Percentiles rank a stretch among this genome's conserved stretches.
These are phyloP conservation scores for Pythium chondricola DNA, from an alignment of 352 stramenopile genomes.

Conservation along the genomic window DNA sequence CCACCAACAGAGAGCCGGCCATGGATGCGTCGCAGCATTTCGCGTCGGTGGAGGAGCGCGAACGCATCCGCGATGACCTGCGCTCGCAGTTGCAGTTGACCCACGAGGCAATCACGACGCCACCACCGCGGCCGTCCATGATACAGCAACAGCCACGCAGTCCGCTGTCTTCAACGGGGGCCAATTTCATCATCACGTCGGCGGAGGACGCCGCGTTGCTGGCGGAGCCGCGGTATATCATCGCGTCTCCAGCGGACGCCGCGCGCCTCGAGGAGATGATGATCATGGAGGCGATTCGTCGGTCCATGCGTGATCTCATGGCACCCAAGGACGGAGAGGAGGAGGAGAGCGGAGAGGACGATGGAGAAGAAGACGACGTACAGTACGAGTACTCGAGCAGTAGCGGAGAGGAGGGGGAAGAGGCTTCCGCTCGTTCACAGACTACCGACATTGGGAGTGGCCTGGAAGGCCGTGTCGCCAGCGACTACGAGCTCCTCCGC, in stretches of 20 bases:
- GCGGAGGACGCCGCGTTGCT: conserved; percentile 17
- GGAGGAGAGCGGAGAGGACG: not conserved
- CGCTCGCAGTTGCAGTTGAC: conserved; percentile 64
- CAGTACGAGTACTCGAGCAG: not conserved
- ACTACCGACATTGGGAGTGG: too few species aligned
- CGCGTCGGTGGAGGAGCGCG: conserved; percentile 66
- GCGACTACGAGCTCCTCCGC: not conserved
- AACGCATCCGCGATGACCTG: conserved; percentile 68
- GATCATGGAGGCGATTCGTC: conserved; percentile 76
- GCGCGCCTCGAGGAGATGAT: conserved; percentile 71
- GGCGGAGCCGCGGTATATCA: conserved; percentile 18
- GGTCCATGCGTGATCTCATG: conserved; percentile 63
- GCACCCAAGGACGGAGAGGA: conserved; percentile 28
- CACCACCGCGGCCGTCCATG: conserved; percentile 14
- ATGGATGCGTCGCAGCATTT: conserved; percentile 15
- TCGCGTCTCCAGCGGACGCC: conserved; percentile 43
- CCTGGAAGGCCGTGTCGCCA: not conserved
- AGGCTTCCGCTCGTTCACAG: too few species aligned
- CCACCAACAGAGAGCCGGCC: too few species aligned
- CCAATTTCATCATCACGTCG: conserved; percentile 19
- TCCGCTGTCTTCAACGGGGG: not conserved
- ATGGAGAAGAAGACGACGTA: not conserved
- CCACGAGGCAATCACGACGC: conserved; percentile 38
- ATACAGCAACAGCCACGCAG: not conserved
- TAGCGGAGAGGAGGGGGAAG: too few species aligned